Evolutionary conservation across 768 basidiomycete species (phyloP), one percentile per base, ranked within the genome.

Genomic region (Amanita molliuscula): DNA sequence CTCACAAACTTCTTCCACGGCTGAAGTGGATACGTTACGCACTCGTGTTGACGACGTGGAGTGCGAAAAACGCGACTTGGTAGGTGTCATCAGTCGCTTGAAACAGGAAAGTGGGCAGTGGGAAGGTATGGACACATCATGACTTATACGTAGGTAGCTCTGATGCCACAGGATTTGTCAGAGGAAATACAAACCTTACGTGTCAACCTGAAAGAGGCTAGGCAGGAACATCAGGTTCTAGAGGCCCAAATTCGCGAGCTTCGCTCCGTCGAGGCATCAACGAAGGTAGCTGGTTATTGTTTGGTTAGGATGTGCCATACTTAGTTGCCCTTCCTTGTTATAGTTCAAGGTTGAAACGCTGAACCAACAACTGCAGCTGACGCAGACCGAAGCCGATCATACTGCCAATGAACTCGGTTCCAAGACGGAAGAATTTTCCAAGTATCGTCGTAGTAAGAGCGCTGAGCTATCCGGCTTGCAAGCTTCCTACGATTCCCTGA

Each of bases 321-420:
- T 45, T 15, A 52, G 10, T 41, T 2, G 23, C 7, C 18, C 31
- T 31, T 31, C 31, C 13, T 35, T 38, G 23, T 44, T 35, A 3
- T 61, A 94, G 86, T 95, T 93, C 74, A 91, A 88, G 66, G 64
- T 93, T 52, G 85, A 93, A 51, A 81, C 89, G 1, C 74, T 89
- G 11, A 73, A 81, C 4, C 89, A 93, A 65, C 89, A 94, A 65
- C 70, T 94, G 6, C 65, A 83, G 53, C 78, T 92, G 3, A 74
- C 88, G 3, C 81, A 84, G 63, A 72, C 78, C 0, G 92, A 96
- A 65, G 77, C 78, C 13, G 77, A 88, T 50, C 85, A 88, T 42
- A 70, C 78, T 20, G 80, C 77, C 55, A 63, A 70, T 15, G 88
- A 93, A 58, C 76, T 93, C 46, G 67, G 71, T 2, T 63, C 75